Evolutionary conservation across 257 asterid species (phyloP).

Genomic region (Buddleja alternifolia): DNA sequence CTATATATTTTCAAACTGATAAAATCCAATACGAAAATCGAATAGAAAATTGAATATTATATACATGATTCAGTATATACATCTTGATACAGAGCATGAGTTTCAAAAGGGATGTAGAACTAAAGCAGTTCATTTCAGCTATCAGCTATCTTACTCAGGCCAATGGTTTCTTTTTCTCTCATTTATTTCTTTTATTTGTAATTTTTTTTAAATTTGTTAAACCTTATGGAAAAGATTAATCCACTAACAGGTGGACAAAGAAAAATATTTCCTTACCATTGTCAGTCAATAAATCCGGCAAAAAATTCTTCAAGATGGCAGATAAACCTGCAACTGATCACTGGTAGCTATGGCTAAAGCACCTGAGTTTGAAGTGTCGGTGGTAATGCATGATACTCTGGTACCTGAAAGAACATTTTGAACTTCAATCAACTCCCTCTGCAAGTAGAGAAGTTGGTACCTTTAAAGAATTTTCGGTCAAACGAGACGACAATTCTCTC

Average conservation of each 20-base stretch:
- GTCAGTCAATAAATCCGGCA: slow-evolving; percentile 18
- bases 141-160: not conserved
- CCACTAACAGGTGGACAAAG: slow-evolving; percentile 2
- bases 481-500: not conserved
- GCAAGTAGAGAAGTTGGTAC: not conserved
- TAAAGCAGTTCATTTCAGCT: not conserved
- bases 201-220: not conserved
- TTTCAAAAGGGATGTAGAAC: not conserved
- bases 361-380: slow-evolving; percentile 56
- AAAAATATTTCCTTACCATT: not conserved
- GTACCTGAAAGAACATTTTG: slow-evolving; percentile 47
- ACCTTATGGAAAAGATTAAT: not conserved
- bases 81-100: not conserved
- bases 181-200: not conserved
- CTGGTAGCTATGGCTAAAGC: slow-evolving; percentile 76
- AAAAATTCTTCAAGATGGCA: slow-evolving; percentile 41
- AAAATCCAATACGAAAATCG: no score
- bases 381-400: slow-evolving; percentile 57
- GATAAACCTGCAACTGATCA: slow-evolving; percentile 66
- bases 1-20: no score
- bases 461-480: not conserved
- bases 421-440: slow-evolving; percentile 20
- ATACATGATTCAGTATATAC: not conserved
- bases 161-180: not conserved
- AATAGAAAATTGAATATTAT: not conserved